Base-by-base conservation (phyloP, 2,329 filamentous ascomycete species). In the Simplicillium aogashimaense region DNA sequence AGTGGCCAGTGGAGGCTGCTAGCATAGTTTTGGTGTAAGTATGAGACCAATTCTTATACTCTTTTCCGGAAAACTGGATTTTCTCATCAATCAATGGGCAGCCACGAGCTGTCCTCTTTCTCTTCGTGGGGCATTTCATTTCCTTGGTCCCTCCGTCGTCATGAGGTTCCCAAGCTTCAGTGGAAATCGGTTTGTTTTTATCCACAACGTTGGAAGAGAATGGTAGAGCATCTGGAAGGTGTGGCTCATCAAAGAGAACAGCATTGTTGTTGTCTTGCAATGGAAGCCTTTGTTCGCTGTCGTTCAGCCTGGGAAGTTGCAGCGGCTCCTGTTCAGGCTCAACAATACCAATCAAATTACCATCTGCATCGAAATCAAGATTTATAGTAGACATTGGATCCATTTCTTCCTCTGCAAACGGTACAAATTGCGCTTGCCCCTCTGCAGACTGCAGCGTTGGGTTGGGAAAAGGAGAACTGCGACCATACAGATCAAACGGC, bases 11-110 rank as follows among this genome's bases (percentile, higher is more conserved):
- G 40, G 45, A 53, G 31, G 45, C 47, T 14, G 48, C 55, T 20
- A 58, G 49, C 75, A 86, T 88, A 47, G 79, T 81, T 10, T 55
- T 45, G 7, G 65, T 43, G 41, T 76, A 75, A 32, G 67, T 50
- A 1, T 47, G 41, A 38, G 57, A 52, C 70, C 69, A 74, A 5
- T 45, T 40, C 40, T 57, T 60, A 36, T 70, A 52, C 38, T 61
- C 56, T 11, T 46, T 49, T 42, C 58, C 50, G 9, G 62, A 50
- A 9, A 74, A 20, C 14, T 57, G 54, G 13, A 60, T 60, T 42
- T 37, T 43, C 10, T 45, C 14, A 36, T 66, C 63, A 6, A 61
- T 11, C 51, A 18, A 13, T 35, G 29, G 29, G n/a, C 13, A n/a
- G 13, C 13, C 12, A 18, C 18, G 29, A 32, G 29, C 7, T 14